Base-by-base conservation (phyloP, 2,329 filamentous ascomycete species). In the Aspergillus latus region DNA sequence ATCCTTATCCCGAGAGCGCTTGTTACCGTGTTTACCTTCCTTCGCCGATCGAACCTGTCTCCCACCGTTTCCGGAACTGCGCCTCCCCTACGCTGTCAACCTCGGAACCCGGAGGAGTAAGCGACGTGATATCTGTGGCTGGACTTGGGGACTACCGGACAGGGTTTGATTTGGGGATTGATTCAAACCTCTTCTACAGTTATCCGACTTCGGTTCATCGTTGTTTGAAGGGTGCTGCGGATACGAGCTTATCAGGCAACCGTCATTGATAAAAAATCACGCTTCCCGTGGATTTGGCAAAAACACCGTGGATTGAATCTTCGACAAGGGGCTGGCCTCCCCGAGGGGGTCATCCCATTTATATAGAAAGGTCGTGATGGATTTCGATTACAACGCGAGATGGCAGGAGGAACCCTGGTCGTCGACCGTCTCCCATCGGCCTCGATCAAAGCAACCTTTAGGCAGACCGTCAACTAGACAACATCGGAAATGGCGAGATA, bases 291-390 rank as follows among this genome's bases (percentile, higher is more conserved):
- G 49, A 39, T 37, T 62, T 61, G 62, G 60, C 58, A 60, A 64
- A 65, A 50, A 66, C 69, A 71, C 68, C 67, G 71, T 72, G 71
- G 71, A 72, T 72, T 68, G 62, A 67, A 66, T 63, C 60, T 62
- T 62, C 57, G 59, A 65, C 59, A 59, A 67, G 70, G 72, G 71
- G 69, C 68, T 73, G 72, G 72, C 71, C 72, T 74, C 72, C 69
- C 68, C 68, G 50, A 68, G 70, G 71, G 72, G 72, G 72, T 74
- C 70, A 68, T 72, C 71, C 67, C 67, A 62, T 58, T 64, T 62
- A 64, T 60, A 64, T 59, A 55, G 59, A 56, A 62, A 58, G 61
- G 62, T 64, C 64, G 66, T 59, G 57, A 74, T 74, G 72, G 64
- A 59, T 64, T 59, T 64, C 54, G 60, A 65, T 55, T 56, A 59